phyloP scores from a whole-genome alignment of 2,329 filamentous ascomycete species.

The Penicillium frequentans region DNA sequence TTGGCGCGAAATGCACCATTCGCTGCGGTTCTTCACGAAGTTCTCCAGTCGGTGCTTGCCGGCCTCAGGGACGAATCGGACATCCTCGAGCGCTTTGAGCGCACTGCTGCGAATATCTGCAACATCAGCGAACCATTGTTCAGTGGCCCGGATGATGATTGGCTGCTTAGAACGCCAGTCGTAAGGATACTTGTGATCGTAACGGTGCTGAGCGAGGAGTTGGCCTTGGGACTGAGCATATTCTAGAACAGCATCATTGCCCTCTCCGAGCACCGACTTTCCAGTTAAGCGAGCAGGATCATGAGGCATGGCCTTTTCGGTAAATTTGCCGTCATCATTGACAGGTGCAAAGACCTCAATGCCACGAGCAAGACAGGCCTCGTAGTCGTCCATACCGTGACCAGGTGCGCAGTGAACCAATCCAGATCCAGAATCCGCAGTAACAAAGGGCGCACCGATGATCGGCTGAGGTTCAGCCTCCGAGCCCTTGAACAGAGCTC shows the following conservation, averaged over 20 bases:
- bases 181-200: conserved; percentile 93
- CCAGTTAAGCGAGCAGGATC: conserved; percentile 68
- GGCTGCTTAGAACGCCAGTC: conserved; percentile 96
- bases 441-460: conserved; percentile 85
- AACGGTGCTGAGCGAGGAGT: conserved; percentile 70
- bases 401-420: conserved; percentile 94
- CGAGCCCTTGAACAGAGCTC: conserved; percentile 66
- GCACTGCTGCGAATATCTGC: conserved; percentile 75
- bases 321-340: conserved; percentile 78
- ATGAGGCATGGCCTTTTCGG: conserved; percentile 71
- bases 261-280: conserved; percentile 69
- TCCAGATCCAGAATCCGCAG: conserved; percentile 84
- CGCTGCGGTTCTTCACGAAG: conserved; percentile 82
- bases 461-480: conserved; percentile 64
- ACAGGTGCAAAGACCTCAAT: conserved; percentile 80
- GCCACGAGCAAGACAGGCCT: conserved; percentile 68
- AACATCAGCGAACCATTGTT: conserved; percentile 97
- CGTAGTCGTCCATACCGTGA: conserved; percentile 95
- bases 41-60: conserved; percentile 75
- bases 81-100: conserved; percentile 66
- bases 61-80: conserved; percentile 75
- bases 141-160: conserved; percentile 86
- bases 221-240: conserved; percentile 60
- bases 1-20: conserved; percentile 98
- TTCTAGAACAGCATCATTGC: conserved; percentile 67